Conservation (phyloP, 768 basidiomycete species). For the Leccinellum albellum region DNA sequence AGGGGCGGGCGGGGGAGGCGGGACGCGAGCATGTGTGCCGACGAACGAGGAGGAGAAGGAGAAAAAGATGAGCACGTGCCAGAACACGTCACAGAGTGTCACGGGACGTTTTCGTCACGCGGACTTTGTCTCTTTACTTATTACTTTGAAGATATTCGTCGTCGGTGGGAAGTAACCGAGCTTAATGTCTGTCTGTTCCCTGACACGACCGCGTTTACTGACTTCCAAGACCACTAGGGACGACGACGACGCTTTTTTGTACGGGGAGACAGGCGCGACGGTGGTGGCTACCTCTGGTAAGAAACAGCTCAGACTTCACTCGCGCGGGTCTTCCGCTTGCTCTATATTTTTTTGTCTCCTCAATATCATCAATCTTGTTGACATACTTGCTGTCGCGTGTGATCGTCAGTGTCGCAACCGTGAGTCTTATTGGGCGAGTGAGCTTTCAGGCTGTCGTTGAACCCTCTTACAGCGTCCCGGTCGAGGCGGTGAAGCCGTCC, state of each 20-base stretch:
- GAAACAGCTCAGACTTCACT: slow-evolving; percentile 29
- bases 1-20: slow-evolving; percentile 1
- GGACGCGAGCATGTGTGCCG: slow-evolving; percentile 11
- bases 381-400: slow-evolving; percentile 34
- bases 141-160: slow-evolving; percentile 17
- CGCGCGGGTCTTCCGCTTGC: slow-evolving; percentile 18
- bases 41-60: not conserved
- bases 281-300: slow-evolving; percentile 44
- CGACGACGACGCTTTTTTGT: slow-evolving; percentile 79
- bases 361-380: slow-evolving; percentile 41
- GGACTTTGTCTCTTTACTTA: slow-evolving; percentile 20
- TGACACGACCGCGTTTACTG: slow-evolving; percentile 21
- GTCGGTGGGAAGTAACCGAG: slow-evolving; percentile 19
- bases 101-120: slow-evolving; percentile 24
- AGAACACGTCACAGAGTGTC: slow-evolving; percentile 22
- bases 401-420: slow-evolving; percentile 58
- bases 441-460: slow-evolving; percentile 18
- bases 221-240: slow-evolving; percentile 44
- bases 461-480: slow-evolving; percentile 33
- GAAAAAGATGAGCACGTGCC: not conserved
- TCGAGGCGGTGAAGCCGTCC: slow-evolving; percentile 41
- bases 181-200: slow-evolving; percentile 28
- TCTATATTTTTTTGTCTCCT: slow-evolving; percentile 31
- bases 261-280: slow-evolving; percentile 50
- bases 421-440: slow-evolving; percentile 44